These are phyloP conservation scores for Naganishia vaughanmartiniae DNA, from an alignment of 768 basidiomycete species.

Conservation along the genomic window DNA sequence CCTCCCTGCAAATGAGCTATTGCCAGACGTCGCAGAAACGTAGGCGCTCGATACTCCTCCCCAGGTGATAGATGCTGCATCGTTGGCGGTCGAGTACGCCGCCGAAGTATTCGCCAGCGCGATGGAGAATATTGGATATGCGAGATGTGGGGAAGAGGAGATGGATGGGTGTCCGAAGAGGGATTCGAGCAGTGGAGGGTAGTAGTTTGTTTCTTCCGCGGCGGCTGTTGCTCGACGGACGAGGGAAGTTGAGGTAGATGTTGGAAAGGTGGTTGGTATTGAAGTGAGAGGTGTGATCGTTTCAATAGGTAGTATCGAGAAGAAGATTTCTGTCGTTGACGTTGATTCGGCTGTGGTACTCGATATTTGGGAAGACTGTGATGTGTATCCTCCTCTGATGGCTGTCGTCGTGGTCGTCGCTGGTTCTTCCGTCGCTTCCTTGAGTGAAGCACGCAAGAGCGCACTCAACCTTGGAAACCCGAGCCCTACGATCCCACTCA, in stretches of 20 bases:
- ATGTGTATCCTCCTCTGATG: not conserved
- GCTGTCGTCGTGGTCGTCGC: slow-evolving; percentile 14
- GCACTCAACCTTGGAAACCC: slow-evolving; percentile 42
- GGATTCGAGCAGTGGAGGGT: slow-evolving; percentile 41
- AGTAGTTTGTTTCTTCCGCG: slow-evolving; percentile 28
- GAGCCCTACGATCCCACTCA: slow-evolving; percentile 42
- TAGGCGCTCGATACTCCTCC: slow-evolving; percentile 39
- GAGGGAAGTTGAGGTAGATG: slow-evolving; percentile 1
- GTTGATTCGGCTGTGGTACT: slow-evolving; percentile 7
- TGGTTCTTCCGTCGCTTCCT: not conserved
- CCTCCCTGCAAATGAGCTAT: slow-evolving; percentile 27
- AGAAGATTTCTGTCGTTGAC: slow-evolving; percentile 20
- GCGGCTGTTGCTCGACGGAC: not conserved
- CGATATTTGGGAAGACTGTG: slow-evolving; percentile 3
- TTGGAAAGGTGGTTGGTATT: not conserved
- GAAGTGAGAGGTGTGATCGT: slow-evolving; percentile 26
- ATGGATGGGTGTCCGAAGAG: slow-evolving; percentile 17
- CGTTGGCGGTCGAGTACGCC: slow-evolving; percentile 27
- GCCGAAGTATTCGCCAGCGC: slow-evolving; percentile 39
- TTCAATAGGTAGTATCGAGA: slow-evolving; percentile 28
- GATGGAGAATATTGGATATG: slow-evolving; percentile 43
- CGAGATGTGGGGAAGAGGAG: slow-evolving; percentile 31
- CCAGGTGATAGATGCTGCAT: slow-evolving; percentile 39
- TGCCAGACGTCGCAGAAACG: slow-evolving; percentile 31
- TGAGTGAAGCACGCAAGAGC: slow-evolving; percentile 27